Base-by-base conservation (phyloP, 83 land plant genomes). In the Picea mariana region DNA sequence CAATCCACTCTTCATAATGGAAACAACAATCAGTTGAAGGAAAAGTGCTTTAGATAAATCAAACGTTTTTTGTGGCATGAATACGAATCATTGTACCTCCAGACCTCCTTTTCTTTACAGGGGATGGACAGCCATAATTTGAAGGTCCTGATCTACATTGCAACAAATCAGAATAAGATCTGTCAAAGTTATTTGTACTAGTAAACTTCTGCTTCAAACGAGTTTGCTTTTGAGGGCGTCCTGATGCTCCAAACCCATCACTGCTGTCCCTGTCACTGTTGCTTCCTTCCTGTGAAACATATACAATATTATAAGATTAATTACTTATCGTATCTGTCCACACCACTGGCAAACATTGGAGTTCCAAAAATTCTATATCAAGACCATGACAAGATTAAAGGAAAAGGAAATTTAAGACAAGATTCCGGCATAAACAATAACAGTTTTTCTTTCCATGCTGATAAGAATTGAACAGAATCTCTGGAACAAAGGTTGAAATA, bases 201-300 rank as follows among this genome's bases (percentile, higher is more conserved):
- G 31, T 27, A 27, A 27, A 27, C 31, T 27, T 27, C 31, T 27
- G 31, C 31, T 27, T 27, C 31, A 27, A 27, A 27, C 31, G 31
- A 27, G 31, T 27, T 27, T 27, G 31, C 31, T 27, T 27, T 27
- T 27, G 31, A 27, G 31, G 31, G 31, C 31, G 31, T 27, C 31
- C 31, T 59, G 88, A 65, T 76, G 77, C 31, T 77, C 78, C 84
- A 20, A 67, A 75, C 11, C 82, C 88, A 86, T 92, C 94, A 86
- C 86, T 87, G 83, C 88, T 89, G 83, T 91, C 93, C 65, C 73
- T 80, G 13, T 91, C 93, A 81, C 92, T 89, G 31, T 87, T 86
- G 73, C 86, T 89, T 9, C 90, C 94, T 77, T 81, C 91, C 94
- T 89, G 84, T 38, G 42, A 71, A 23, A 55, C 73, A 4, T 62